phyloP scores from a whole-genome alignment of 2,329 filamentous ascomycete species.

The Fusarium camptoceras region DNA sequence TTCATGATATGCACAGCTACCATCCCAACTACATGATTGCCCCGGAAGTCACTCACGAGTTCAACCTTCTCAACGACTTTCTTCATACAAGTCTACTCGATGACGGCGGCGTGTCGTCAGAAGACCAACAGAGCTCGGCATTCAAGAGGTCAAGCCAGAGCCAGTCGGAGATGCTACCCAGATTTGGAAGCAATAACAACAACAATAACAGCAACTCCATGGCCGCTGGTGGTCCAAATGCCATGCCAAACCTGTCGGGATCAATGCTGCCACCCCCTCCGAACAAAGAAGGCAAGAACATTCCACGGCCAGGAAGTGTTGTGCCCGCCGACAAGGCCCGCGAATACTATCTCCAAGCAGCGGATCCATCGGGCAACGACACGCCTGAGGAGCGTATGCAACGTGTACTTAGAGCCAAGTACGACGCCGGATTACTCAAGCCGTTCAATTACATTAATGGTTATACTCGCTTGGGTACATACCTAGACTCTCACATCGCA shows the following conservation, averaged over 20 bases:
- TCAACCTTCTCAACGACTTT: constrained; percentile 96
- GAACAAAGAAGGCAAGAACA: constrained; percentile 62
- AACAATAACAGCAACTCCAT: constrained; percentile 38
- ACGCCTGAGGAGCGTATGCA: constrained; percentile 96
- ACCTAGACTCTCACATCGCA: constrained; percentile 90
- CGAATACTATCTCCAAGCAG: constrained; percentile 97
- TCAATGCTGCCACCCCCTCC: constrained; percentile 63
- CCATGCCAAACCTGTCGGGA: constrained; percentile 41
- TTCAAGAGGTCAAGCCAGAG: constrained; percentile 57
- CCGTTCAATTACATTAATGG: constrained; percentile 99
- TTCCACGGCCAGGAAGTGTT: constrained; percentile 70
- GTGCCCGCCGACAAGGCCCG: constrained; percentile 78
- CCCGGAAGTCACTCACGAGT: constrained; percentile 95
- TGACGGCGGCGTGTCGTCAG: constrained; percentile 77
- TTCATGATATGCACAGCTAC: constrained; percentile 94
- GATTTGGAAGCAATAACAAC: constrained; percentile 58
- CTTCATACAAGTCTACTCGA: constrained; percentile 91
- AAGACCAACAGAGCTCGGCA: constrained; percentile 68
- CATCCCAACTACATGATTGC: constrained; percentile 94
- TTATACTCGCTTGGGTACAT: constrained; percentile 88
- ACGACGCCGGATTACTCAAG: constrained; percentile 92
- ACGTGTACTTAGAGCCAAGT: constrained; percentile 92
- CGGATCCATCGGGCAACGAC: constrained; percentile 87
- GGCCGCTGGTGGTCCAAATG: constrained; percentile 37
- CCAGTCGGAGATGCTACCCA: constrained; percentile 62